These are phyloP conservation scores for Pneumocystis jirovecii DNA, from an alignment of 1,139 yeast species.

Conservation along the genomic window DNA sequence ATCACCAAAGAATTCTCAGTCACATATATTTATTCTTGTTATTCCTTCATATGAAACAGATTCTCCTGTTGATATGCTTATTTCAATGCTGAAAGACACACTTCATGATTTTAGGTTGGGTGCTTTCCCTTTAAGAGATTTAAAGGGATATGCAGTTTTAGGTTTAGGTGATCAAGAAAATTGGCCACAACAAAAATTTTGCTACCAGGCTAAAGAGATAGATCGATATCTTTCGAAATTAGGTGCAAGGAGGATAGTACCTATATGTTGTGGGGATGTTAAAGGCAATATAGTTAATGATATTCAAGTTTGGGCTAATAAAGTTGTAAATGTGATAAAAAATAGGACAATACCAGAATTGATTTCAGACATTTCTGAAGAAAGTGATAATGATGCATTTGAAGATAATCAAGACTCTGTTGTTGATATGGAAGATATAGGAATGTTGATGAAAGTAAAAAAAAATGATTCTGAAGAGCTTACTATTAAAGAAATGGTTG, in stretches of 20 bases:
- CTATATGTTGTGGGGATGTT: constrained; percentile 74
- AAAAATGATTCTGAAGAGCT: constrained; percentile 12
- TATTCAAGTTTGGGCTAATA: constrained; percentile 51
- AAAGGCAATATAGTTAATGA: constrained; percentile 51
- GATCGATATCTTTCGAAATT: constrained; percentile 36
- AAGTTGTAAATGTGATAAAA: constrained; percentile 41
- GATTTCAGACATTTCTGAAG: constrained; percentile 24
- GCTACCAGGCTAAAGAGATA: constrained; percentile 68
- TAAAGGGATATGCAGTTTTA: constrained; percentile 69
- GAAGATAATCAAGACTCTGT: constrained; percentile 23
- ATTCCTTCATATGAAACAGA: constrained; percentile 88
- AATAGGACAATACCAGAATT: constrained; percentile 38
- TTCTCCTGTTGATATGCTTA: constrained; percentile 76
- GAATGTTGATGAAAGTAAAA: constrained; percentile 37
- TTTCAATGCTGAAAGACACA: constrained; percentile 68
- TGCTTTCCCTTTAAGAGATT: constrained; percentile 48
- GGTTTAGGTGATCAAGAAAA: constrained; percentile 82
- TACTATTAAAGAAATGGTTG: constrained; percentile 66
- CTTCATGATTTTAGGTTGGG: constrained; percentile 75
- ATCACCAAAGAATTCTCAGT: constrained; percentile 36
- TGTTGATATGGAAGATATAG: constrained; percentile 81
- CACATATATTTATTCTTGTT: constrained; percentile 52
- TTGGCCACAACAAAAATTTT: constrained; percentile 63
- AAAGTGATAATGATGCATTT: constrained; percentile 5
- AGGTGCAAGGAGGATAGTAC: constrained; percentile 74